phyloP scores from a whole-genome alignment of 768 basidiomycete species.

The Russula sp. region DNA sequence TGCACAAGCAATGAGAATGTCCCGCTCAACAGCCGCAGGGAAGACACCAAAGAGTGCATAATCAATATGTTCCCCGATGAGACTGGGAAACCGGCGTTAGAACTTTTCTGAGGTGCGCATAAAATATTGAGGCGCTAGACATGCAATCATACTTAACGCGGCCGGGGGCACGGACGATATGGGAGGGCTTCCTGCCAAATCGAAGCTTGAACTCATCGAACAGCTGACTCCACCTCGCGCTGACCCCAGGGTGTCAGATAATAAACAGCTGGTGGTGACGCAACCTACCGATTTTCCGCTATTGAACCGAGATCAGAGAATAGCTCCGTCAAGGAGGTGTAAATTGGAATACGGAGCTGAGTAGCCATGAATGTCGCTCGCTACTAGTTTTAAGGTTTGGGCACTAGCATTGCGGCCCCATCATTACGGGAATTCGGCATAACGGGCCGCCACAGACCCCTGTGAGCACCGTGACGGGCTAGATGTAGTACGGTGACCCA shows the following conservation, averaged over 20 bases:
- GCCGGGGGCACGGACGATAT: constrained; percentile 73
- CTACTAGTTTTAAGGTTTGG: too few relatives aligned
- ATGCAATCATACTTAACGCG: constrained; percentile 58
- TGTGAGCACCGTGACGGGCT: too few relatives aligned
- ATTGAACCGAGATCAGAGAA: constrained; percentile 50
- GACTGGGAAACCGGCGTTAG: constrained; percentile 14
- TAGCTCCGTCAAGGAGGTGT: constrained; percentile 49
- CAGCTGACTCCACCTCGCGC: constrained; percentile 55
- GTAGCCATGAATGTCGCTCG: constrained; percentile 40
- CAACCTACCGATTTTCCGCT: constrained; percentile 28
- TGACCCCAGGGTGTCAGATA: constrained; percentile 17
- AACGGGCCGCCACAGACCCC: too few relatives aligned
- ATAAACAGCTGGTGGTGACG: background rate
- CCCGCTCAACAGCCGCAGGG: constrained; percentile 79
- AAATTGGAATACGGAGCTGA: constrained; percentile 54
- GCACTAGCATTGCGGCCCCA: too few relatives aligned
- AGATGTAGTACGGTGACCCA: too few relatives aligned
- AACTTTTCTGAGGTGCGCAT: background rate
- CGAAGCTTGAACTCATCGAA: constrained; percentile 53
- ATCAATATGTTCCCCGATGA: constrained; percentile 76
- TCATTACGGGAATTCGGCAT: too few relatives aligned
- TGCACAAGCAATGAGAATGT: constrained; percentile 74
- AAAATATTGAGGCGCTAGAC: constrained; percentile 27
- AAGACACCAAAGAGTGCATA: constrained; percentile 80
- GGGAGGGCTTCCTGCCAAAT: constrained; percentile 61